phyloP scores from a whole-genome alignment of 1,139 yeast genomes.

The Taphrina populina region DNA sequence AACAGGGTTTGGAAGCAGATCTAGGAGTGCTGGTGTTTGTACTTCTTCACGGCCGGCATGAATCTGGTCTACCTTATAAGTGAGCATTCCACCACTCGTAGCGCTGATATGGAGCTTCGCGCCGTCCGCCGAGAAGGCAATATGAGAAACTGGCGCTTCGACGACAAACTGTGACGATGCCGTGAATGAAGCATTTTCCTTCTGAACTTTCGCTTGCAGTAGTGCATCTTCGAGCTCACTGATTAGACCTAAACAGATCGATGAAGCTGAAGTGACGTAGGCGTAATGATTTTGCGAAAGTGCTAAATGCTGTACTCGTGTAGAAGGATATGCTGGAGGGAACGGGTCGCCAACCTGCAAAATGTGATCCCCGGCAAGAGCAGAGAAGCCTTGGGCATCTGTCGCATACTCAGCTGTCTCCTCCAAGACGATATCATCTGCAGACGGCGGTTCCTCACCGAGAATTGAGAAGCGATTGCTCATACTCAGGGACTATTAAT shows the following conservation, averaged over 20 bases:
- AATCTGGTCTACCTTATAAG: constrained; percentile 1
- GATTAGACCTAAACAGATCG: constrained; percentile 5
- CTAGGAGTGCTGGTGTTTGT: constrained; percentile 8
- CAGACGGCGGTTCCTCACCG: too few relatives aligned
- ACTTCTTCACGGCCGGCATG: constrained; percentile 3
- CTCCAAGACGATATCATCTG: background rate
- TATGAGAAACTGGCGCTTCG: constrained; percentile 21
- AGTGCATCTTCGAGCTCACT: background rate
- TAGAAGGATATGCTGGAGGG: background rate
- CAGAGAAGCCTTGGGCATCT: constrained; percentile 7
- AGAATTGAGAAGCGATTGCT: constrained; percentile 11
- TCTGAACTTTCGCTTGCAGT: background rate
- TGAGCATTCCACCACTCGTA: constrained; percentile 13
- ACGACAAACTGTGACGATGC: background rate
- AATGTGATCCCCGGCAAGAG: constrained; percentile 10
- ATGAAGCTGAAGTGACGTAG: background rate
- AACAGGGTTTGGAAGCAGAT: constrained; percentile 37
- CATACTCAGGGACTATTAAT: too few relatives aligned
- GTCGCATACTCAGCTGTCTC: constrained; percentile 20
- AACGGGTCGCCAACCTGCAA: background rate
- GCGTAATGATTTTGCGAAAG: constrained; percentile 8
- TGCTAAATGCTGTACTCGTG: constrained; percentile 18
- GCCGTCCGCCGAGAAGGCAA: constrained; percentile 35
- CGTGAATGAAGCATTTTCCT: background rate
- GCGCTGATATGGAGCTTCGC: constrained; percentile 23